These are phyloP conservation scores for Apostasia shenzhenica DNA, from an alignment of 106 monocot species.

Conservation along the genomic window DNA sequence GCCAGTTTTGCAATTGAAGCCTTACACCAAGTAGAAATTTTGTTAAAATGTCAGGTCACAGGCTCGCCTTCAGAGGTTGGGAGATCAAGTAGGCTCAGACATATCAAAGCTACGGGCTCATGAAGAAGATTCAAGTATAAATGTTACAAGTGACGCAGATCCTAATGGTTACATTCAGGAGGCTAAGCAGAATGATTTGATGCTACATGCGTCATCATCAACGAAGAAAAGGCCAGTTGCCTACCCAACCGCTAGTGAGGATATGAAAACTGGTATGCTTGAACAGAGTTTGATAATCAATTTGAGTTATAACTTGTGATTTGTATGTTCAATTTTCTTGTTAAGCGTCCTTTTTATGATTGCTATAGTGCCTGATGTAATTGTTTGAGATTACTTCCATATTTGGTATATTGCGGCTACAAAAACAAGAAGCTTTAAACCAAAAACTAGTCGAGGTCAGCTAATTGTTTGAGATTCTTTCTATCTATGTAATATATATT, in stretches of 20 bases:
- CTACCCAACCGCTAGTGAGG: constrained; percentile 20
- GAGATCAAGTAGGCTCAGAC: constrained; percentile 39
- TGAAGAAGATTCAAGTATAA: constrained; percentile 55
- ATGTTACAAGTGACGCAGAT: constrained; percentile 33
- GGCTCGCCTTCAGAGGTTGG: constrained; percentile 30
- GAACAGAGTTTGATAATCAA: not conserved
- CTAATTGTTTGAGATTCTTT: no score
- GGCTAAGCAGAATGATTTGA: constrained; percentile 17
- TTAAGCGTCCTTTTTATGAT: no score
- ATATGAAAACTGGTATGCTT: constrained; percentile 28
- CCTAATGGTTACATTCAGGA: constrained; percentile 20
- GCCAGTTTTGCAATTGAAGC: not conserved
- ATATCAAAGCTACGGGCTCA: constrained; percentile 18
- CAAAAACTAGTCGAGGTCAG: no score
- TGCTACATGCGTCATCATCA: constrained; percentile 20
- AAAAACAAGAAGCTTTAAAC: no score
- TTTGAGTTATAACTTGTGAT: not conserved
- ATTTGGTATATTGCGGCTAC: no score
- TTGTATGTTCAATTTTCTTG: no score
- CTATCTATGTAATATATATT: no score
- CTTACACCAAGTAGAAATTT: no score
- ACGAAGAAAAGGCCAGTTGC: constrained; percentile 26
- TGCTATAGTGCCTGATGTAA: no score
- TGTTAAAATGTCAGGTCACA: constrained; percentile 37
- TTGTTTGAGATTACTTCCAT: no score